Conservation (phyloP, 73 alveolate genomes). For the Urostyla sp. region DNA sequence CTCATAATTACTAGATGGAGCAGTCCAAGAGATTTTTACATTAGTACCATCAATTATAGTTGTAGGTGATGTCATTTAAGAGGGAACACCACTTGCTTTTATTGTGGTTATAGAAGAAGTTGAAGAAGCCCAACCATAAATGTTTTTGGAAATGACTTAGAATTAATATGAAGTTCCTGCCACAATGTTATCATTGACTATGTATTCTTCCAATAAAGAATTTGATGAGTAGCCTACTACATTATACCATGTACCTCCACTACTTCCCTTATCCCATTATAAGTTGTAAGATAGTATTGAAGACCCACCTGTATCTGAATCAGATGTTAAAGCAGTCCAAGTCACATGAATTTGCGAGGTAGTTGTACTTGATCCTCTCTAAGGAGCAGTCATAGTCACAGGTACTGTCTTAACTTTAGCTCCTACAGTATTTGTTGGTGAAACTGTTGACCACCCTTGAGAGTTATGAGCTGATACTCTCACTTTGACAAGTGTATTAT, state of each 20-base stretch:
- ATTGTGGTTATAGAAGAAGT: conserved; percentile 12
- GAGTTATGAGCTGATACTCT: conserved; percentile 15
- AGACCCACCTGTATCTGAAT: conserved; percentile 46
- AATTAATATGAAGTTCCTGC: conserved; percentile 43
- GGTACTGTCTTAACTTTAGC: conserved; percentile 35
- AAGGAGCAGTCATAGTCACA: neutral
- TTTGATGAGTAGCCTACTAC: conserved; percentile 9
- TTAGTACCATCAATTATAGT: conserved; percentile 1
- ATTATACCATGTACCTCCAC: conserved; percentile 52
- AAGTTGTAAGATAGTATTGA: conserved; percentile 14
- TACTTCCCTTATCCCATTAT: conserved; percentile 58
- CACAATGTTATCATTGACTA: conserved; percentile 12
- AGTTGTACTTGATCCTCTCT: conserved; percentile 22
- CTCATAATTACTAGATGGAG: conserved; percentile 23
- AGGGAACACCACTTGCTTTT: neutral
- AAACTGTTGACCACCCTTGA: conserved; percentile 36
- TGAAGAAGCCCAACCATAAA: conserved; percentile 54
- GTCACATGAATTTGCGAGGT: conserved; percentile 10
- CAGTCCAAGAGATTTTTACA: conserved; percentile 61
- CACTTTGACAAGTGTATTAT: neutral
- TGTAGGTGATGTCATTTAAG: conserved; percentile 2
- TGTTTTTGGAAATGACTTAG: conserved; percentile 38
- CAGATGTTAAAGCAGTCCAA: conserved; percentile 15
- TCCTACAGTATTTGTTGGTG: conserved; percentile 38
- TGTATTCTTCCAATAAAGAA: neutral